Percentiles rank a stretch among this genome's conserved stretches.
Evolutionary conservation across 805 yeast genomes (phyloP).

Genomic region (Dipodascopsis tothii): DNA sequence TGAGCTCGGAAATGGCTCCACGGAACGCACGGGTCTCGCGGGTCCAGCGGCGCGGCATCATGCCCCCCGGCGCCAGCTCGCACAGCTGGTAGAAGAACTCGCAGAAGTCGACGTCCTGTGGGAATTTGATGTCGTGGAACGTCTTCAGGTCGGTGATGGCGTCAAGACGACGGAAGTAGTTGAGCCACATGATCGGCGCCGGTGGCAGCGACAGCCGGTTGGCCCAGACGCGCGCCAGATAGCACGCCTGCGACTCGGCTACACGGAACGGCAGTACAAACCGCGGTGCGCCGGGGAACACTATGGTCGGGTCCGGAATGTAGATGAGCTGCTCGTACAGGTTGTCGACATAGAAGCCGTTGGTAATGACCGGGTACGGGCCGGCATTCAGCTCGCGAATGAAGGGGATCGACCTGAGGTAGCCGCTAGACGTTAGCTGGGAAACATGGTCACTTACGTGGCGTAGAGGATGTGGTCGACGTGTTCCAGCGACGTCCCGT

Average conservation of each 20-base stretch:
- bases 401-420: constrained; percentile 58
- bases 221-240: constrained; percentile 55
- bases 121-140: constrained; percentile 49
- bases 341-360: constrained; percentile 44
- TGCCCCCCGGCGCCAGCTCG: constrained; percentile 13
- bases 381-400: constrained; percentile 33
- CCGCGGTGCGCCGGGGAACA: constrained; percentile 55
- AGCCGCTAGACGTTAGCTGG: constrained; percentile 38
- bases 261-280: constrained; percentile 56
- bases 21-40: constrained; percentile 13
- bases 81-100: constrained; percentile 29
- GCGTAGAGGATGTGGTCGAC: constrained; percentile 60
- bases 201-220: constrained; percentile 49
- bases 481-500: constrained; percentile 40
- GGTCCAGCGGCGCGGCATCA: constrained; percentile 21
- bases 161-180: constrained; percentile 36
- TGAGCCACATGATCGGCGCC: constrained; percentile 39
- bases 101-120: constrained; percentile 55
- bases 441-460: constrained; percentile 33
- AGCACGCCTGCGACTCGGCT: constrained; percentile 46
- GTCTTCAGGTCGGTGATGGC: constrained; percentile 42
- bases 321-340: constrained; percentile 56
- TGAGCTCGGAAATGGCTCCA: constrained; percentile 10
- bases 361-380: constrained; percentile 36
- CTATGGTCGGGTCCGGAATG: constrained; percentile 54